phyloP scores from a whole-genome alignment of 495 filamentous ascomycete species.

The Halenospora varia region DNA sequence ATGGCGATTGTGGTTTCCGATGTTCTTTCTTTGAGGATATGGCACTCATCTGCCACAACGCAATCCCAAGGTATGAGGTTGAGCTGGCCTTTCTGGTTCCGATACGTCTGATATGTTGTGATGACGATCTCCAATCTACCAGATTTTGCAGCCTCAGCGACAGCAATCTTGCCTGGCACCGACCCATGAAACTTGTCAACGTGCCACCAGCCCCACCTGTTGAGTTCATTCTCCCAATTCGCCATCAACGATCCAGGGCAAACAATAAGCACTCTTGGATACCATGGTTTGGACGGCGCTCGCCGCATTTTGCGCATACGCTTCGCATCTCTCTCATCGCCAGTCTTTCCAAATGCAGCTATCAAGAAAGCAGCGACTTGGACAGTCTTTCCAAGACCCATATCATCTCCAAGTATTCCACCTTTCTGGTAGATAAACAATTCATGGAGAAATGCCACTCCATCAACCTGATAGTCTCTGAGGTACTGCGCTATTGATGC shows the following conservation, averaged over 20 bases:
- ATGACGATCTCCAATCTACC: conserved; percentile 85
- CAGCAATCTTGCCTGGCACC: conserved; percentile 58
- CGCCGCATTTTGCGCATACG: conserved; percentile 82
- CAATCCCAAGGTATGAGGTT: conserved; percentile 93
- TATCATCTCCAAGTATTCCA: conserved; percentile 89
- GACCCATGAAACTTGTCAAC: conserved; percentile 75
- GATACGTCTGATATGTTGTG: conserved; percentile 90
- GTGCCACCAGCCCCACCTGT: conserved; percentile 95
- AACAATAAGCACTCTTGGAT: conserved; percentile 80
- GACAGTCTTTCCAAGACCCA: conserved; percentile 96
- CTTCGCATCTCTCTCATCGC: conserved; percentile 81
- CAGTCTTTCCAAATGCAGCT: conserved; percentile 91
- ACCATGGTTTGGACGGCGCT: conserved; percentile 54
- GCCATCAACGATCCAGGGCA: conserved; percentile 84
- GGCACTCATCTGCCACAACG: conserved; percentile 96
- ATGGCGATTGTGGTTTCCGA: conserved; percentile 81
- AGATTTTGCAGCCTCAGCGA: conserved; percentile 66
- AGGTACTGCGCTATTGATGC: conserved; percentile 91
- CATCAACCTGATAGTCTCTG: conserved; percentile 85
- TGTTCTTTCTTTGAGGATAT: conserved; percentile 76
- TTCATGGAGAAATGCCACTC: conserved; percentile 81
- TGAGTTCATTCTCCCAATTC: conserved; percentile 86
- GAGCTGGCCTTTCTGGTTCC: conserved; percentile 64
- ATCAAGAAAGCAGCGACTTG: conserved; percentile 95
- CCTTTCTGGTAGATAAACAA: conserved; percentile 90